Base-by-base conservation (phyloP, 2,329 filamentous ascomycete species). In the Hymenoscyphus linearis region DNA sequence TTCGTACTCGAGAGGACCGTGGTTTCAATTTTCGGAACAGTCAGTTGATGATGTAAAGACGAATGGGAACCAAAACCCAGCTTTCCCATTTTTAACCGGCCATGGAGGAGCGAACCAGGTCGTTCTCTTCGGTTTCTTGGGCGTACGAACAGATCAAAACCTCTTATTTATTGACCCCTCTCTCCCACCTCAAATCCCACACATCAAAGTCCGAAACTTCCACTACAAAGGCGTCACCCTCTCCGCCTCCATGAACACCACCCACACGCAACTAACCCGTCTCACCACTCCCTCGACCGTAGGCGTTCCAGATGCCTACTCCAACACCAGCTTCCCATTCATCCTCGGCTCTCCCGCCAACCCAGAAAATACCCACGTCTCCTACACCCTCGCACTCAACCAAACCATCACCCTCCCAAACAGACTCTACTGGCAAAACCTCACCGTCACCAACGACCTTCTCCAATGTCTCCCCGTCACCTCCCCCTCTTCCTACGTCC, bases 1-100 rank as follows among this genome's bases (percentile, higher is more conserved):
- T 31, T 86, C 87, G 0, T 90, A 90, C 67, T 76, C 82, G 0
- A 79, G 87, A 16, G 83, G 80, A 0, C 87, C 87, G 0, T 90
- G 85, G 79, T 89, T 84, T 73, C 86, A 89, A 65, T 86, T 88
- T 72, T 89, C 85, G 0, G 87, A 90, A 67, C 87, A 90, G 70
- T 76, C 87, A 54, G 72, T 84, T 22, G 87, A 90, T 67, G 78
- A 87, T 64, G 80, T 78, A 61, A 75, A 75, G 16, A 71, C 75
- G 1, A 90, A 89, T 60, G 87, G 86, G 10, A 60, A 64, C n/a
- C 69, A 68, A 2, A 71, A 71, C 14, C 70, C 69, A 3, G 69
- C 70, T 4, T 72, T 71, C 36, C 87, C 87, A 0, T 90, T 90
- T 75, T 74, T 90, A 26, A 90, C 87, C 0, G 87, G 87, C 3